Conservation (phyloP, 2,329 filamentous ascomycete genomes). For the Claviceps sp. region DNA sequence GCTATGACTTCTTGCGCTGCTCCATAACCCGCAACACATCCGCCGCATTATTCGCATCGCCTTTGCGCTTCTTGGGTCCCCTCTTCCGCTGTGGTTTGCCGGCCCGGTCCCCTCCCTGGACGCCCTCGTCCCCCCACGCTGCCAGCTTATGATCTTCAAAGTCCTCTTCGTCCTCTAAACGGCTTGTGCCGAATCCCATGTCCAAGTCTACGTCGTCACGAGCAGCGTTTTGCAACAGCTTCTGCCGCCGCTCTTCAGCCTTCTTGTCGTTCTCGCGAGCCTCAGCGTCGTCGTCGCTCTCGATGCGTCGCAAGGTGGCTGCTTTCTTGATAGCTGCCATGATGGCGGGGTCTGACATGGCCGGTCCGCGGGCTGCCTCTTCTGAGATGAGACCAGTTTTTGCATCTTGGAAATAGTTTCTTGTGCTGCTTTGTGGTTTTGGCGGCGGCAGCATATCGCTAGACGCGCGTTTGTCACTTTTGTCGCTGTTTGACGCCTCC, state of each 20-base stretch:
- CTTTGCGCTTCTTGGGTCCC: slow-evolving; percentile 61
- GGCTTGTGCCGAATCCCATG: slow-evolving; percentile 80
- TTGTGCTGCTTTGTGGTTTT: slow-evolving; percentile 25
- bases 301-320: slow-evolving; percentile 44
- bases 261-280: slow-evolving; percentile 30
- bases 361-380: slow-evolving; percentile 33
- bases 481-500: slow-evolving; percentile 5
- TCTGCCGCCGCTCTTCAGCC: slow-evolving; percentile 55
- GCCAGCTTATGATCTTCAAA: slow-evolving; percentile 56
- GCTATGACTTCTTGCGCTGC: slow-evolving; percentile 28
- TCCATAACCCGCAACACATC: slow-evolving; percentile 76
- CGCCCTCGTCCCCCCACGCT: slow-evolving; percentile 43
- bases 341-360: slow-evolving; percentile 62
- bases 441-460: slow-evolving; percentile 34
- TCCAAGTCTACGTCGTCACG: slow-evolving; percentile 86
- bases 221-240: slow-evolving; percentile 59
- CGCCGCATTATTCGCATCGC: slow-evolving; percentile 61
- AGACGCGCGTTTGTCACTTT: slow-evolving; percentile 6
- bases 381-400: slow-evolving; percentile 41
- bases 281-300: slow-evolving; percentile 25
- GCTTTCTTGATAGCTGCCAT: slow-evolving; percentile 79
- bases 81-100: slow-evolving; percentile 49
- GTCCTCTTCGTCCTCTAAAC: slow-evolving; percentile 80
- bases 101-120: slow-evolving; percentile 30
- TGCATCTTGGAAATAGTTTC: slow-evolving; percentile 51